Evolutionary conservation across 2,329 filamentous ascomycete genomes (phyloP).

Genomic region (Colletotrichum simmondsii): DNA sequence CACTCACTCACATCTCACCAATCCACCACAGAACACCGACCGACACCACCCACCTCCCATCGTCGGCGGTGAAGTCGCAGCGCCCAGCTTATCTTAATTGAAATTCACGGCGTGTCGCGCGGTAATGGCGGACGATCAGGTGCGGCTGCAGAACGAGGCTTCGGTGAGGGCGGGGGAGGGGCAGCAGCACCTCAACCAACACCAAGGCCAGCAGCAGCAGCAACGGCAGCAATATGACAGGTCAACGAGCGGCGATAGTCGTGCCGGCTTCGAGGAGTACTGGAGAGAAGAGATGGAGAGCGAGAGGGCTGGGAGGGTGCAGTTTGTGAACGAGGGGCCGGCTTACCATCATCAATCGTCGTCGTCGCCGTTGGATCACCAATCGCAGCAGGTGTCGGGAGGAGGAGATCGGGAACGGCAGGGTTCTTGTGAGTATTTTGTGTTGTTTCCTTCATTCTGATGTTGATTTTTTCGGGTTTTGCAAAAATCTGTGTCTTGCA

Average conservation of each 20-base stretch:
- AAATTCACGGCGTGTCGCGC: background rate
- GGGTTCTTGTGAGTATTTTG: conserved; percentile 24
- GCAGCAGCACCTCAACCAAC: background rate
- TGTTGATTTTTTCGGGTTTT: background rate
- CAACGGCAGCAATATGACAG: conserved; percentile 6
- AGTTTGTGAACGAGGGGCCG: conserved; percentile 47
- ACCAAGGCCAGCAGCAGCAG: background rate
- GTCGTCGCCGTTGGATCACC: conserved; percentile 27
- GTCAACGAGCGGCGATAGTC: conserved; percentile 34
- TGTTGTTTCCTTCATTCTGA: background rate
- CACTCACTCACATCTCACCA: background rate
- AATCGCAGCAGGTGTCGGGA: background rate
- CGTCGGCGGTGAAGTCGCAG: background rate
- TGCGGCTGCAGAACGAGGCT: conserved; percentile 14
- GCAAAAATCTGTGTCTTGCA: too few relatives aligned
- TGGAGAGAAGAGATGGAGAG: conserved; percentile 57
- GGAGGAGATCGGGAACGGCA: background rate
- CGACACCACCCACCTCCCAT: background rate
- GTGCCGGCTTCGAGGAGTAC: conserved; percentile 60
- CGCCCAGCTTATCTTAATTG: background rate
- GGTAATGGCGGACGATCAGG: conserved; percentile 24
- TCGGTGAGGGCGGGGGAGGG: conserved; percentile 6
- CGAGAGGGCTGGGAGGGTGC: conserved; percentile 44
- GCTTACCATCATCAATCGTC: conserved; percentile 17
- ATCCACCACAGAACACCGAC: background rate